Conservation (phyloP, 2,329 filamentous ascomycete species). For the Apiospora marii region DNA sequence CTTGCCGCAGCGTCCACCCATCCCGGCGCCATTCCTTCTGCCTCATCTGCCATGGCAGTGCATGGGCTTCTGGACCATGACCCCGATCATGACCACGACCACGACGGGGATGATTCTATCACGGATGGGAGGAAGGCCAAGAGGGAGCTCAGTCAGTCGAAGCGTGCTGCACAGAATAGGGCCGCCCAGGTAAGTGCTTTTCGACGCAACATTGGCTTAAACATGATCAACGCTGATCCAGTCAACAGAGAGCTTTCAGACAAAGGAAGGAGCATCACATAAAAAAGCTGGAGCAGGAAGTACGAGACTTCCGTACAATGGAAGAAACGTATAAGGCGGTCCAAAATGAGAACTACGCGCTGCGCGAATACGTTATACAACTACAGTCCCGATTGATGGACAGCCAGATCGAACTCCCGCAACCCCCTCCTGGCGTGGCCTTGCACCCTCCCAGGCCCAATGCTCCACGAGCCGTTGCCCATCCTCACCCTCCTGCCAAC, state of each 20-base stretch:
- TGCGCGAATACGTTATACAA: slow-evolving; percentile 92
- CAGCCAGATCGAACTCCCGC: slow-evolving; percentile 82
- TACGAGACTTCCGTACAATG: slow-evolving; percentile 79
- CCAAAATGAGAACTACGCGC: slow-evolving; percentile 86
- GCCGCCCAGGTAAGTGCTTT: slow-evolving; percentile 80
- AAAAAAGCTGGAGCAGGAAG: slow-evolving; percentile 94
- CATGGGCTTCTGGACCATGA: slow-evolving; percentile 42
- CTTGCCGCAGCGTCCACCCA: slow-evolving; percentile 40
- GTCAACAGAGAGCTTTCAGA: slow-evolving; percentile 79
- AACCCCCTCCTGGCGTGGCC: slow-evolving; percentile 81
- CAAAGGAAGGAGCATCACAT: slow-evolving; percentile 99
- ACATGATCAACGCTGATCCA: slow-evolving; percentile 28
- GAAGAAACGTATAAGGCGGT: slow-evolving; percentile 81
- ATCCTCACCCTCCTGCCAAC: slow-evolving; percentile 1
- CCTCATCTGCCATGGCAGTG: slow-evolving; percentile 39
- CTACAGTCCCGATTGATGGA: slow-evolving; percentile 89
- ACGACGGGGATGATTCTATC: slow-evolving; percentile 43
- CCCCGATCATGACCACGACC: slow-evolving; percentile 43
- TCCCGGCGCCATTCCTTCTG: slow-evolving; percentile 39
- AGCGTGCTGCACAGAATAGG: slow-evolving; percentile 94
- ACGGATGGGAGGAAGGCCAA: slow-evolving; percentile 78
- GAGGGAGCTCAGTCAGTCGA: slow-evolving; percentile 91
- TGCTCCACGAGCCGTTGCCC: slow-evolving; percentile 35
- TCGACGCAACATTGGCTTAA: not conserved
- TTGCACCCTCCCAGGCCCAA: slow-evolving; percentile 55